phyloP scores from a whole-genome alignment of 345 rosid genomes.

The Psidium guajava region DNA sequence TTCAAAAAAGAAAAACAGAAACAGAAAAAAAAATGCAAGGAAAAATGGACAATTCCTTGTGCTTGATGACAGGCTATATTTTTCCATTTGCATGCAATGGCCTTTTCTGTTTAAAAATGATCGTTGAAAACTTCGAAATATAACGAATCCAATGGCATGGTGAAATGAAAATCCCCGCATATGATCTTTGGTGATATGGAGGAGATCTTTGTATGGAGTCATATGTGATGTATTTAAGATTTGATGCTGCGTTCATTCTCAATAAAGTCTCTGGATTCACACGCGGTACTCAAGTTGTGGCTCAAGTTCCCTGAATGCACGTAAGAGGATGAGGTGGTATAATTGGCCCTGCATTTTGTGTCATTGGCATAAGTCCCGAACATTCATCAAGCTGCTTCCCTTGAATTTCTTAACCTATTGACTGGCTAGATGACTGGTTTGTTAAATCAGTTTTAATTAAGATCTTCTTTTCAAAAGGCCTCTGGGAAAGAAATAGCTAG shows the following conservation, averaged over 20 bases:
- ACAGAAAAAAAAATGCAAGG: too few species aligned
- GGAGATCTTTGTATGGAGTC: not conserved
- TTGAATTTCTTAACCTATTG: not conserved
- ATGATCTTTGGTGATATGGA: not conserved
- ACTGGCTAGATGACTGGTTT: not conserved
- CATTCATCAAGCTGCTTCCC: not conserved
- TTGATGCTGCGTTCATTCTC: not conserved
- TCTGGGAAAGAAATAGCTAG: not conserved
- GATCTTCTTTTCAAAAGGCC: not conserved
- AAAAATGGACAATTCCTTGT: too few species aligned
- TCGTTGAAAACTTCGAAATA: not conserved
- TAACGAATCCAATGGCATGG: not conserved
- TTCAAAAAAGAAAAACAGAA: not conserved
- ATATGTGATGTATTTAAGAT: not conserved
- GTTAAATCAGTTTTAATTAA: not conserved
- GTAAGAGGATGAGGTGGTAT: not conserved
- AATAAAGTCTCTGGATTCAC: not conserved
- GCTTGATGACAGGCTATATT: too few species aligned
- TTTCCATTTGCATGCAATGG: not conserved
- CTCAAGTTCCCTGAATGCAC: not conserved
- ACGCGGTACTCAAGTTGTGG: not conserved
- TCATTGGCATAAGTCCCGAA: not conserved
- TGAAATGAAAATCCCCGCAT: not conserved
- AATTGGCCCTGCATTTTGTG: not conserved
- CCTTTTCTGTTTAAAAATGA: not conserved